A percentile compares a stretch with the other conserved stretches of the same genome.
These are phyloP conservation scores for Solanum paucissectum DNA, from an alignment of 257 asterid species.

Conservation along the genomic window DNA sequence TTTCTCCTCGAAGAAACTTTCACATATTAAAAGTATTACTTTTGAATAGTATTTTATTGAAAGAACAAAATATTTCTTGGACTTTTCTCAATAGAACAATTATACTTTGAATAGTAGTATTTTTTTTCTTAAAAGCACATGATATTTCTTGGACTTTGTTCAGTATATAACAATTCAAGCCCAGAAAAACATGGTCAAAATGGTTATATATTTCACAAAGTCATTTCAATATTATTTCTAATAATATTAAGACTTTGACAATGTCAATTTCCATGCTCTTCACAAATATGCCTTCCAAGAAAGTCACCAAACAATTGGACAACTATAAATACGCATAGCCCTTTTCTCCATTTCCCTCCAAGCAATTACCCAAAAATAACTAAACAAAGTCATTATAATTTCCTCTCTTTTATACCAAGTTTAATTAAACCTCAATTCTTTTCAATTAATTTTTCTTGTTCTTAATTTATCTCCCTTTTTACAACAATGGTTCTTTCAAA, in stretches of 20 bases:
- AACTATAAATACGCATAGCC: not conserved
- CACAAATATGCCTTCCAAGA: not conserved
- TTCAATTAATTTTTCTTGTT: not conserved
- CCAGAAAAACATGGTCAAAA: not conserved
- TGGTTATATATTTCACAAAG: not conserved
- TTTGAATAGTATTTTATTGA: not conserved
- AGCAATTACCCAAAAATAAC: not conserved
- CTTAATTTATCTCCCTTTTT: not conserved
- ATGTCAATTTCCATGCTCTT: not conserved
- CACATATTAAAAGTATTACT: not conserved
- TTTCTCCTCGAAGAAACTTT: not conserved
- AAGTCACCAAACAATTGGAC: not conserved
- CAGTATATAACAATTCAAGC: not conserved
- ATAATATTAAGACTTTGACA: not conserved
- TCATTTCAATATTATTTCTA: not conserved
- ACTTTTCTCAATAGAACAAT: not conserved
- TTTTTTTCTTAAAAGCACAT: not conserved
- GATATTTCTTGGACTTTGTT: not conserved
- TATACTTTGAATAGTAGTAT: not conserved
- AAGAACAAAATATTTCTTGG: not conserved
- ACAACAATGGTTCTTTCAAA: conserved; percentile 11
- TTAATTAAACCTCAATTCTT: not conserved
- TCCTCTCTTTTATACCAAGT: not conserved
- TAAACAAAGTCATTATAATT: not conserved
- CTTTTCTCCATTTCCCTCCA: not conserved